Conservation (phyloP, 1,139 yeast genomes). For the Sugiyamaella neomexicana region DNA sequence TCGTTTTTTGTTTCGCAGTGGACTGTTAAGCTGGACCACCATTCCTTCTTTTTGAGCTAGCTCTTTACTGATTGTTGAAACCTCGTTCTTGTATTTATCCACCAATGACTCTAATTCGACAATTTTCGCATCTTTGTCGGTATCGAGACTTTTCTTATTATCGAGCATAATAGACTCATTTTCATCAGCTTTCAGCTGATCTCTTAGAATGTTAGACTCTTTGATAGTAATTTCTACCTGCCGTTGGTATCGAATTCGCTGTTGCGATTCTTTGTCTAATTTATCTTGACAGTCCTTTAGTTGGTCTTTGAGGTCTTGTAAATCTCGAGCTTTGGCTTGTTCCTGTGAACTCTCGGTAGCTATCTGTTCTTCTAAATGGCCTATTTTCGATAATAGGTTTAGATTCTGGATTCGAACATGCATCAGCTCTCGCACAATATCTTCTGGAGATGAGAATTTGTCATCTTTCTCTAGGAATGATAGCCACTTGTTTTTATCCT, state of each 20-base stretch:
- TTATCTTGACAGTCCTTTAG: slow-evolving; percentile 41
- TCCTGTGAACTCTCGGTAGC: slow-evolving; percentile 35
- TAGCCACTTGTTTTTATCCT: slow-evolving; percentile 46
- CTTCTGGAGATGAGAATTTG: slow-evolving; percentile 38
- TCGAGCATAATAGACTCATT: slow-evolving; percentile 27
- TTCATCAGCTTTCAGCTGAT: slow-evolving; percentile 46
- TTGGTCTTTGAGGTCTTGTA: slow-evolving; percentile 40
- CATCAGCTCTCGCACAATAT: slow-evolving; percentile 38
- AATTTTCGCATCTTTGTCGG: slow-evolving; percentile 37
- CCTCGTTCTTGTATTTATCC: slow-evolving; percentile 58
- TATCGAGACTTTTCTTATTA: slow-evolving; percentile 21
- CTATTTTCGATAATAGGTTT: slow-evolving; percentile 37
- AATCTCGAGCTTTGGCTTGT: slow-evolving; percentile 32
- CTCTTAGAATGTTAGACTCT: slow-evolving; percentile 61
- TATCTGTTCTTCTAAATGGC: slow-evolving; percentile 39
- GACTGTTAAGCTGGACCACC: slow-evolving; percentile 31
- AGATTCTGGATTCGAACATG: slow-evolving; percentile 38
- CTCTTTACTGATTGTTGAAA: slow-evolving; percentile 47
- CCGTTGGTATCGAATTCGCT: slow-evolving; percentile 50
- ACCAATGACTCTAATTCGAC: slow-evolving; percentile 52
- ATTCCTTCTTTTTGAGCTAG: slow-evolving; percentile 39
- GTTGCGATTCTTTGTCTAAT: slow-evolving; percentile 39
- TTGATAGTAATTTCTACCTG: slow-evolving; percentile 56
- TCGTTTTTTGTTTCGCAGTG: slow-evolving; percentile 19
- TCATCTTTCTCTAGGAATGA: slow-evolving; percentile 36